Evolutionary conservation across 305 asterid species (phyloP).

Genomic region (Fraxinus velutina): DNA sequence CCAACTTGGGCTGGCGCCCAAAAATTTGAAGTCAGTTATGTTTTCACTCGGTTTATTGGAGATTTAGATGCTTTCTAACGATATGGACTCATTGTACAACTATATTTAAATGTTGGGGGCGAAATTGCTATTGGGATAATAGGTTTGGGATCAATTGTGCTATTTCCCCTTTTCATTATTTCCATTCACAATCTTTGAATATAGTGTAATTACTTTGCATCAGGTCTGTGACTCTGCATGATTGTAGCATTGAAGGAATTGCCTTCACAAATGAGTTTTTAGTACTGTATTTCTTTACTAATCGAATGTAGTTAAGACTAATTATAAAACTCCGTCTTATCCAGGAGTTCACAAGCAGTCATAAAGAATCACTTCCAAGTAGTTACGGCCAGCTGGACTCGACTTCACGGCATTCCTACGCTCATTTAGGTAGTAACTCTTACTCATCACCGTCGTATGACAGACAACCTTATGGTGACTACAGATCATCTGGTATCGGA

Average conservation of each 20-base stretch:
- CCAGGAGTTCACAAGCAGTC: slow-evolving; percentile 66
- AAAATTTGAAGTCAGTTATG: not conserved
- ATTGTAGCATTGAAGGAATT: not conserved
- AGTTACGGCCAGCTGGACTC: slow-evolving; percentile 49
- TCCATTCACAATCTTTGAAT: not conserved
- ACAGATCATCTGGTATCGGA: slow-evolving; percentile 55
- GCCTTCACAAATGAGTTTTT: not conserved
- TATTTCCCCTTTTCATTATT: not conserved
- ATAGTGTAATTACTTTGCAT: not conserved
- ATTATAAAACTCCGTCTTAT: not conserved
- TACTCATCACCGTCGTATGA: slow-evolving; percentile 45
- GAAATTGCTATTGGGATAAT: not conserved
- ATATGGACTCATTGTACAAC: not conserved
- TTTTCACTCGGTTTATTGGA: not conserved
- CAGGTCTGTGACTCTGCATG: not conserved
- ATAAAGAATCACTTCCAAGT: slow-evolving; percentile 43
- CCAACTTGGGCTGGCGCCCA: not conserved
- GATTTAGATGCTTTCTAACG: not conserved
- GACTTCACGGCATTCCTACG: slow-evolving; percentile 38
- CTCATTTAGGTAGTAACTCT: slow-evolving; percentile 51
- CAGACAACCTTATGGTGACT: slow-evolving; percentile 57
- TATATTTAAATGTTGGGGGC: not conserved
- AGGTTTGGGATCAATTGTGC: not conserved
- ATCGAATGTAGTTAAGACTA: not conserved
- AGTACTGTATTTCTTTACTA: not conserved